Percentiles rank a stretch among this genome's conserved stretches.
Conservation (phyloP, 257 asterid species). For the Gentiana macrophylla region DNA sequence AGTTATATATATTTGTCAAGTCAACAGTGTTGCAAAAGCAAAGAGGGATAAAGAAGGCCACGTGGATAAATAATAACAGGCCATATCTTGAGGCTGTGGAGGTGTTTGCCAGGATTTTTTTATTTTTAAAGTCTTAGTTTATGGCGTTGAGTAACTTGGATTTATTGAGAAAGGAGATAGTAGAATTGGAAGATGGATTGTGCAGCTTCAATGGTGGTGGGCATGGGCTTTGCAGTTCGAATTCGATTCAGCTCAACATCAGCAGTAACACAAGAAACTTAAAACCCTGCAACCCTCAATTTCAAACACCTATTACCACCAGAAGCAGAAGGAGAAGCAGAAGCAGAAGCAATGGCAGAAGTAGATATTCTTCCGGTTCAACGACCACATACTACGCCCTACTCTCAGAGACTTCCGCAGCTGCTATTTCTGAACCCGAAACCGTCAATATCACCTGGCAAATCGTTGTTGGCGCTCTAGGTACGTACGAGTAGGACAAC, state of each 20-base stretch:
- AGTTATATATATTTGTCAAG: no score
- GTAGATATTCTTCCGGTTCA: slow-evolving; percentile 3
- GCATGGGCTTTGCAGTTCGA: slow-evolving; percentile 1
- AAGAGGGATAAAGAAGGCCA: neutral
- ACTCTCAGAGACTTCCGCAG: slow-evolving; percentile 17
- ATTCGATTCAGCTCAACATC: slow-evolving; percentile 10
- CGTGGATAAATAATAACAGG: slow-evolving; percentile 11
- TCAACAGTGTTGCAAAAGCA: no score
- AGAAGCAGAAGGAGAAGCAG: no score
- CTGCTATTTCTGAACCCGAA: slow-evolving; percentile 25
- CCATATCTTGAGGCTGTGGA: slow-evolving; percentile 7
- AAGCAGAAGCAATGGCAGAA: slow-evolving; percentile 3
- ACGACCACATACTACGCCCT: slow-evolving; percentile 10
- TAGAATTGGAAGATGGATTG: slow-evolving; percentile 11
- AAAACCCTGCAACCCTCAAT: neutral
- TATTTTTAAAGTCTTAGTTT: neutral
- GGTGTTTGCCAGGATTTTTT: neutral
- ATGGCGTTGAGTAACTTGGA: neutral
- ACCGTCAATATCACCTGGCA: slow-evolving; percentile 60
- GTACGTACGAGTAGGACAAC: no score
- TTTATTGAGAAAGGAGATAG: no score
- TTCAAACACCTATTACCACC: neutral
- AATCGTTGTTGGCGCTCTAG: slow-evolving; percentile 58
- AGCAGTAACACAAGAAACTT: slow-evolving; percentile 10
- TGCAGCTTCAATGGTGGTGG: slow-evolving; percentile 8